A percentile compares a stretch with the other conserved stretches of the same genome.
phyloP scores from a whole-genome alignment of 768 basidiomycete species.

The Suillus plorans region DNA sequence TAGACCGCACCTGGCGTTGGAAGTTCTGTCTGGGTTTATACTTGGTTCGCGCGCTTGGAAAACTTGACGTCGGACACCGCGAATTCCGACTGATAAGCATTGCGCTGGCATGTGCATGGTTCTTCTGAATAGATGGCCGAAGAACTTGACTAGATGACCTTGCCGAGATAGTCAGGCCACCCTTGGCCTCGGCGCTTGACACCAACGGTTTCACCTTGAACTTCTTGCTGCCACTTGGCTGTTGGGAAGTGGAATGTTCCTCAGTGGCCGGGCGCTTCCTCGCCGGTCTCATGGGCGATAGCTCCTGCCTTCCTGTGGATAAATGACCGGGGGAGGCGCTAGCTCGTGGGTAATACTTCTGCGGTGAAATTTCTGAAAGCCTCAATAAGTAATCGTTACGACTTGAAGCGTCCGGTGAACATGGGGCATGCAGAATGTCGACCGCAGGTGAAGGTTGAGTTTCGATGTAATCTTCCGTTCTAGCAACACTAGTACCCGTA shows the following conservation, averaged over 20 bases:
- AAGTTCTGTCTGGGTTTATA: slow-evolving; percentile 22
- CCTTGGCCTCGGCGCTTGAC: slow-evolving; percentile 8
- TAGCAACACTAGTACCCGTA: slow-evolving; percentile 11
- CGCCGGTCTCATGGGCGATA: slow-evolving; percentile 42
- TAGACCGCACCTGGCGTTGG: slow-evolving; percentile 12
- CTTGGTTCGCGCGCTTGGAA: slow-evolving; percentile 31
- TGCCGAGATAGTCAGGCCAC: slow-evolving; percentile 19
- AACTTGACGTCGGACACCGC: slow-evolving; percentile 9
- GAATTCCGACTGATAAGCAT: slow-evolving; percentile 5
- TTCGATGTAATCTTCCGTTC: slow-evolving; percentile 10
- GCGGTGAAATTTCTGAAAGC: slow-evolving; percentile 53
- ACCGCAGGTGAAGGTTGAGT: slow-evolving; percentile 8
- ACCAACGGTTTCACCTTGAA: slow-evolving; percentile 24
- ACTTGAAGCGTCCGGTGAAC: not conserved
- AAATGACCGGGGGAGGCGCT: slow-evolving; percentile 13
- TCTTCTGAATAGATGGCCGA: slow-evolving; percentile 11
- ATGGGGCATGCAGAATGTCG: not conserved
- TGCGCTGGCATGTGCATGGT: slow-evolving; percentile 8
- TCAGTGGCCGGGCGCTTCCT: slow-evolving; percentile 48
- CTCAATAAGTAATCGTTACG: slow-evolving; percentile 32
- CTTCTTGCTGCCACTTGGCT: slow-evolving; percentile 27
- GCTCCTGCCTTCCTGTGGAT: slow-evolving; percentile 18
- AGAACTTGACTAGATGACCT: slow-evolving; percentile 10
- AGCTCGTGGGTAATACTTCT: slow-evolving; percentile 18
- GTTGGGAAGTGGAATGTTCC: slow-evolving; percentile 18